Base-by-base conservation (phyloP, 202 grass and related monocot genomes). In the Brachypodium distachyon region DNA sequence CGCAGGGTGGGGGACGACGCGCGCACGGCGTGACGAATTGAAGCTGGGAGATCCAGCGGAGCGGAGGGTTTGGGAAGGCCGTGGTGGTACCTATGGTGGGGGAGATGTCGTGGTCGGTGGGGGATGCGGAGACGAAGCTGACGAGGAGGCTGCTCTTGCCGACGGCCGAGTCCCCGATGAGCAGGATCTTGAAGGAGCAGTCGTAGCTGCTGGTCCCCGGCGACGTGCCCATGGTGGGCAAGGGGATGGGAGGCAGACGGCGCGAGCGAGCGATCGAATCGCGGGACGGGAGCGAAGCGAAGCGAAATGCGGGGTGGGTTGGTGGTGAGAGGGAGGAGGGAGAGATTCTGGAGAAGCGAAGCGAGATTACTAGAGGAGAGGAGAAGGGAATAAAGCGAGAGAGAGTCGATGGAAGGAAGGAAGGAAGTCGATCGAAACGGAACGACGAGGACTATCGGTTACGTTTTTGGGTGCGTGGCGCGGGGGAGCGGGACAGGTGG, bases 141-240 rank as follows among this genome's bases (percentile, higher is more conserved):
- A 97, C 94, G 73, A 97, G 94, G 57, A 97, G 88, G 86, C 91
- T 97, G 81, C 94, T 97, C 91, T 97, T 97, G 76, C 94, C 94
- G 51, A 97, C 94, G 36, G 56, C 84, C 54, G 94, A 94, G 87
- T 97, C 94, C 22, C 94, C 94, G 84, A 97, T 97, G 66, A 97
- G 87, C 32, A 97, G 88, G 70, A 92, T 82, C 79, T 97, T 97
- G 84, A 97, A 97, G 67, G 87, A 92, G 87, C 92, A 92, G 42
- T 92, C 84, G 64, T 90, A 85, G 37, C 87, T 67, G 79, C 79
- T 68, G 77, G 49, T 36, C 49, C 71, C 81, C 12, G 77, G 65
- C 61, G 87, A 90, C 34, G 90, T 85, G 17, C 77, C 77, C 87
- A 86, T 89, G 50, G 23, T 7, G 18, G 18, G 47, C 7, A 7